Percentiles rank a stretch among this genome's conserved stretches.
Evolutionary conservation across 2,329 filamentous ascomycete species (phyloP).

Genomic region (Cercospora zeae-maydis): DNA sequence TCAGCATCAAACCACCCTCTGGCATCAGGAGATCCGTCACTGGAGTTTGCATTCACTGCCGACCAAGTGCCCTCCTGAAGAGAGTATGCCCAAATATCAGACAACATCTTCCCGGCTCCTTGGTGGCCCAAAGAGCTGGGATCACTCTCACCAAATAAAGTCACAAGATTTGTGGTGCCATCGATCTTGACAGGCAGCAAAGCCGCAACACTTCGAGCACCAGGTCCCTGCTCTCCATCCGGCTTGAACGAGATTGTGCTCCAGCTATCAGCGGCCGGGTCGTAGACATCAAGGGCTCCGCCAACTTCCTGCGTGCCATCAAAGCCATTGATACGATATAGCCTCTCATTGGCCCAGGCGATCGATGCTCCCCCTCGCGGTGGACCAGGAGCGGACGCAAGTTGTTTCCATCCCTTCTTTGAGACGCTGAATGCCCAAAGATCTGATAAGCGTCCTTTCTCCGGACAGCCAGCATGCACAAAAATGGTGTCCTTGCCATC

Average conservation of each 20-base stretch:
- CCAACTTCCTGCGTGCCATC: constrained; percentile 68
- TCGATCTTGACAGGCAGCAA: constrained; percentile 43
- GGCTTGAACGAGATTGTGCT: constrained; percentile 37
- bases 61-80: constrained; percentile 37
- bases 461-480: constrained; percentile 71
- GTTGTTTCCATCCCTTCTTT: constrained; percentile 62
- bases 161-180: constrained; percentile 44
- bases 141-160: constrained; percentile 54
- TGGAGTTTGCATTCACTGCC: constrained; percentile 29
- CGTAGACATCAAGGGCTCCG: constrained; percentile 64
- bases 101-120: constrained; percentile 56
- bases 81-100: constrained; percentile 51
- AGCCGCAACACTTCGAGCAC: constrained; percentile 49
- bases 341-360: constrained; percentile 57
- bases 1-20: constrained; percentile 56
- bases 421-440: constrained; percentile 74
- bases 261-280: constrained; percentile 43
- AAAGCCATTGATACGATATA: constrained; percentile 79
- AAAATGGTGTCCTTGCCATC: constrained; percentile 67
- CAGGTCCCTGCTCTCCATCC: constrained; percentile 47
- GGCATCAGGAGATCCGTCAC: constrained; percentile 36
- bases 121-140: constrained; percentile 53
- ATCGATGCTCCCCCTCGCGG: constrained; percentile 66
- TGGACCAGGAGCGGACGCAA: constrained; percentile 64
- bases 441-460: constrained; percentile 61